Conservation (phyloP, 2,329 filamentous ascomycete species). For the Phaeosphaeriaceae sp. region DNA sequence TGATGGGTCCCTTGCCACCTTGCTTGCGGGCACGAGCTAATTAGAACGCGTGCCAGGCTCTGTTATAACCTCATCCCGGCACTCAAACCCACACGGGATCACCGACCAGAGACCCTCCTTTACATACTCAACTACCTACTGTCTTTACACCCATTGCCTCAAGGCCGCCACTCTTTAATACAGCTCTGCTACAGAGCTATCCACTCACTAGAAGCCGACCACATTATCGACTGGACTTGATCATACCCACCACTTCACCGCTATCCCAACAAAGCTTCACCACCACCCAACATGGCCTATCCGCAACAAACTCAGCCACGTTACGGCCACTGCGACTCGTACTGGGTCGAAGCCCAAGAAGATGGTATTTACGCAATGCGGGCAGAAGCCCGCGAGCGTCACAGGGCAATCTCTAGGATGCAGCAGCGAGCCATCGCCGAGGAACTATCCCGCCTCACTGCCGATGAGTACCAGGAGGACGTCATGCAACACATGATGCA, state of each 20-base stretch:
- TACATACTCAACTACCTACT: slow-evolving; percentile 65
- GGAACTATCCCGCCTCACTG: slow-evolving; percentile 83
- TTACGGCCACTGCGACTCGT: slow-evolving; percentile 72
- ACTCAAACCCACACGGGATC: slow-evolving; percentile 44
- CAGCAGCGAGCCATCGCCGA: slow-evolving; percentile 87
- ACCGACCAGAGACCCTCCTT: slow-evolving; percentile 50
- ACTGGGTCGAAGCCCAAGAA: slow-evolving; percentile 69
- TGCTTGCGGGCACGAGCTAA: slow-evolving; percentile 26
- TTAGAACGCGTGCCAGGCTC: slow-evolving; percentile 41
- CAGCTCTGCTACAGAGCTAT: slow-evolving; percentile 47
- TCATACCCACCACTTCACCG: slow-evolving; percentile 25
- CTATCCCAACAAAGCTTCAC: slow-evolving; percentile 36
- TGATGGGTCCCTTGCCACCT: slow-evolving; percentile 33
- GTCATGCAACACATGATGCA: slow-evolving; percentile 91
- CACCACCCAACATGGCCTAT: slow-evolving; percentile 60
- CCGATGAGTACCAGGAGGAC: slow-evolving; percentile 92
- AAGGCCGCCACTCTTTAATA: slow-evolving; percentile 61
- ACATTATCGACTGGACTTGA: slow-evolving; percentile 15
- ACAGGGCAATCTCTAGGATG: slow-evolving; percentile 79
- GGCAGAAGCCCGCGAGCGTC: slow-evolving; percentile 75
- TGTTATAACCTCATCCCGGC: slow-evolving; percentile 40
- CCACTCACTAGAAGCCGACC: slow-evolving; percentile 49
- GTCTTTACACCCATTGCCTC: slow-evolving; percentile 58
- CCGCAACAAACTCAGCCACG: slow-evolving; percentile 58
- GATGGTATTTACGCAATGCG: slow-evolving; percentile 61